A percentile compares a stretch with the other conserved stretches of the same genome.
Evolutionary conservation across 2,329 filamentous ascomycete genomes (phyloP).

Genomic region (Fusarium neocosmosporiellum): DNA sequence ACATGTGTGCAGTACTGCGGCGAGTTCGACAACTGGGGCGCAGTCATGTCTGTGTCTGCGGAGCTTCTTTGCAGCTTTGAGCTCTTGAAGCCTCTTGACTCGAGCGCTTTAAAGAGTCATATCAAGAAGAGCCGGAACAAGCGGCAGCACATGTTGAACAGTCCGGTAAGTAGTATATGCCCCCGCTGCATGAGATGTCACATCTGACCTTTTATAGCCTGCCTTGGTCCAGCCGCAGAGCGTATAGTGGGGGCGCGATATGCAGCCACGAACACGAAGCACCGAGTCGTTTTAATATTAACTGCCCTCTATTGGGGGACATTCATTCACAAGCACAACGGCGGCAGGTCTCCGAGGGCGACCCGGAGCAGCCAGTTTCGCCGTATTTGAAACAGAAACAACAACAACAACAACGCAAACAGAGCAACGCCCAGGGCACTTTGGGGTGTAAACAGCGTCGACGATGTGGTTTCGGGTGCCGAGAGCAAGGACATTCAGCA

Average conservation of each 20-base stretch:
- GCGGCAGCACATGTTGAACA: constrained; percentile 94
- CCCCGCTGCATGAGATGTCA: neutral
- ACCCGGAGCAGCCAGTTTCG: constrained; percentile 32
- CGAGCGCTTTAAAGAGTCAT: constrained; percentile 94
- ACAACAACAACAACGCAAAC: constrained; percentile 23
- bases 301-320: constrained; percentile 27
- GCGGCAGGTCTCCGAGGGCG: constrained; percentile 37
- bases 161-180: constrained; percentile 76
- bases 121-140: constrained; percentile 99
- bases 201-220: constrained; percentile 53
- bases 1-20: constrained; percentile 82
- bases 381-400: constrained; percentile 30
- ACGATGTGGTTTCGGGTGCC: constrained; percentile 26
- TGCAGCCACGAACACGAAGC: constrained; percentile 34
- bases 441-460: constrained; percentile 27
- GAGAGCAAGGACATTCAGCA: constrained; percentile 33
- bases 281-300: constrained; percentile 26
- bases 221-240: constrained; percentile 68
- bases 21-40: constrained; percentile 99
- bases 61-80: constrained; percentile 98
- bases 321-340: constrained; percentile 35
- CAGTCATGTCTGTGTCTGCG: constrained; percentile 96
- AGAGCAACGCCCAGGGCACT: constrained; percentile 26
- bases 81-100: constrained; percentile 94
- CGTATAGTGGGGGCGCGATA: constrained; percentile 52